These are phyloP conservation scores for Rasamsonia emersonii DNA, from an alignment of 2,329 filamentous ascomycete genomes.

Conservation along the genomic window DNA sequence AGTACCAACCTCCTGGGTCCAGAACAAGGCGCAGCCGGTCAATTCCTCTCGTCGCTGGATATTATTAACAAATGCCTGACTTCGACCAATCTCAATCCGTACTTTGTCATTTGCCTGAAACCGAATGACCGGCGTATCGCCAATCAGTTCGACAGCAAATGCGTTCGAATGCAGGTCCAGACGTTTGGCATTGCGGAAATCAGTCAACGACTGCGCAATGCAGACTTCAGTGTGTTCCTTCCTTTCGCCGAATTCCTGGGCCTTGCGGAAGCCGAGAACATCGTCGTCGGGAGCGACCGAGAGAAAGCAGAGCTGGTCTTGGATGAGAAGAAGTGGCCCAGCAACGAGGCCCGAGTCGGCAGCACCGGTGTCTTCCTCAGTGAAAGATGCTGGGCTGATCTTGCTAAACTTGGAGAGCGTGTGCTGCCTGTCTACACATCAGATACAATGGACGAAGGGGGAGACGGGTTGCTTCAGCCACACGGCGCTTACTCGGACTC, in stretches of 20 bases:
- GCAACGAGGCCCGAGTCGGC: conserved; percentile 82
- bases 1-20: conserved; percentile 31
- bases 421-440: conserved; percentile 52
- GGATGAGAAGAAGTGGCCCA: conserved; percentile 85
- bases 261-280: conserved; percentile 71
- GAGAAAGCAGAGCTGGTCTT: conserved; percentile 89
- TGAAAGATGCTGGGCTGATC: conserved; percentile 89
- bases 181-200: conserved; percentile 96
- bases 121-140: conserved; percentile 94
- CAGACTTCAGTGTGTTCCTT: conserved; percentile 91
- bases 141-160: conserved; percentile 98
- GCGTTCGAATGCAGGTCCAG: conserved; percentile 87
- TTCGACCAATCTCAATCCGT: conserved; percentile 76
- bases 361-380: conserved; percentile 93
- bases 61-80: conserved; percentile 83
- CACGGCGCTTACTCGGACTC: conserved; percentile 37
- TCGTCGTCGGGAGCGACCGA: conserved; percentile 81
- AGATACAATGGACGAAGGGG: conserved; percentile 47
- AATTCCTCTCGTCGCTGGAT: conserved; percentile 82
- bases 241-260: conserved; percentile 95
- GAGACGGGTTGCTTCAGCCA: conserved; percentile 52
- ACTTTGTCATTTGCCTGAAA: conserved; percentile 96
- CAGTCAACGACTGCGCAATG: conserved; percentile 81
- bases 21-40: conserved; percentile 79
- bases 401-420: conserved; percentile 63